Base-by-base conservation (phyloP, 345 rosid species). In the Bruguiera parviflora region DNA sequence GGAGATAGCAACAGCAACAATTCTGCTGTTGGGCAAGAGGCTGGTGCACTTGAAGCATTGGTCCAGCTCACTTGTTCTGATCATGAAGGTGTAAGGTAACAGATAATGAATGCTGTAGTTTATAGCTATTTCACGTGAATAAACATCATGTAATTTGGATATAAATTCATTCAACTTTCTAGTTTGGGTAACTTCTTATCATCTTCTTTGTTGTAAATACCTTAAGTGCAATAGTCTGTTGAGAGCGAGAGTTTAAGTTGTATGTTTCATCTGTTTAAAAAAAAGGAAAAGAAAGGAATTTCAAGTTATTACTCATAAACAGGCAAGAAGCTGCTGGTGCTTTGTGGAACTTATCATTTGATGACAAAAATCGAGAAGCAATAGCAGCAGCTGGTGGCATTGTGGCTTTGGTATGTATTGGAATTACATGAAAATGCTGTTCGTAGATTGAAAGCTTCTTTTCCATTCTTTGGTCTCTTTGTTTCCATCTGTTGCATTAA, bases 291-390 rank as follows among this genome's bases (percentile, higher is more conserved):
- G 19, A 22, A 0, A 18, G 32, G 21, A 20, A 39, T 32, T 66
- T 33, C 65, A 65, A 51, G 28, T 71, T 24, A 31, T 58, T 51
- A 24, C 37, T 65, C 31, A 5, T 27, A 55, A 25, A 72, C 68
- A 78, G 84, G 75, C 79, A 78, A 43, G 82, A 81, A 71, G 82
- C 82, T 32, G 80, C 82, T 52, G 84, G 84, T 70, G 82, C 84
- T 46, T 70, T 78, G 39, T 78, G 84, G 84, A 81, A 81, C 57
- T 72, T 81, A 61, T 78, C 82, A 46, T 75, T 81, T 66, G 82
- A 81, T 70, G 84, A 75, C 73, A 75, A 43, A 70, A 81, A 81
- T 75, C 75, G 84, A 53, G 82, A 78, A 75, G 80, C 80, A 69
- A 81, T 78, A 39, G 82, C 80, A 2, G 69, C 63, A 52, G 80